Conservation (phyloP, 108 stramenopile genomes). For the Skeletonema potamos region DNA sequence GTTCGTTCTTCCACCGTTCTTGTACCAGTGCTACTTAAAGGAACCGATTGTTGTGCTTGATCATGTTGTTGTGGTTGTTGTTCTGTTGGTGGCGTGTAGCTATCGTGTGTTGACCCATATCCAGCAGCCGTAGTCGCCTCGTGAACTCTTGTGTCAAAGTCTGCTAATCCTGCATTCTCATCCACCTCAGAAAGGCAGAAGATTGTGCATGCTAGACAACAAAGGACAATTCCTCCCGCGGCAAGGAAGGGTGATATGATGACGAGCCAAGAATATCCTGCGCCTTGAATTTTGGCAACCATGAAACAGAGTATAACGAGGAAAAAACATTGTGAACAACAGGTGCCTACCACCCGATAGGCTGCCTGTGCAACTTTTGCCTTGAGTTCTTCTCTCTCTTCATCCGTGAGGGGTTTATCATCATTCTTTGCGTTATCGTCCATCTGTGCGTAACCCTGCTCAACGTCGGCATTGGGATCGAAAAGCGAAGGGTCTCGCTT, state of each 20-base stretch:
- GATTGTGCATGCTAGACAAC: slow-evolving; percentile 79
- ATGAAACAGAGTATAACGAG: slow-evolving; percentile 63
- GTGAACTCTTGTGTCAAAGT: slow-evolving; percentile 38
- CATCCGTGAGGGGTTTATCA: slow-evolving; percentile 54
- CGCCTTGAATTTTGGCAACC: slow-evolving; percentile 80
- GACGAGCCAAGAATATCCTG: slow-evolving; percentile 72
- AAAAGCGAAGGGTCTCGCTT: slow-evolving; percentile 72
- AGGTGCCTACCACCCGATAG: slow-evolving; percentile 62
- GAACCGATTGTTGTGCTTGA: slow-evolving; percentile 3
- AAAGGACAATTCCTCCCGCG: slow-evolving; percentile 71
- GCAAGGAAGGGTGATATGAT: slow-evolving; percentile 85
- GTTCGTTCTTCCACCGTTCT: neutral
- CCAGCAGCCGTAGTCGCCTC: slow-evolving; percentile 36
- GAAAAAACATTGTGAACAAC: slow-evolving; percentile 80
- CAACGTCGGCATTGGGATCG: slow-evolving; percentile 8
- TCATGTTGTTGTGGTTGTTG: neutral
- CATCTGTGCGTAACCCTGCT: slow-evolving; percentile 23
- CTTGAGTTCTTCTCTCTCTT: slow-evolving; percentile 82
- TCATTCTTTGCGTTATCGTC: slow-evolving; percentile 22
- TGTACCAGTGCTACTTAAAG: neutral
- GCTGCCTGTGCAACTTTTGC: slow-evolving; percentile 66
- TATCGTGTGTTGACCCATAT: slow-evolving; percentile 16
- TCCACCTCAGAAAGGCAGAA: slow-evolving; percentile 76
- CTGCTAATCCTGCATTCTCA: slow-evolving; percentile 46
- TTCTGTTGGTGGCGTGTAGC: slow-evolving; percentile 17